Conservation (phyloP, 768 basidiomycete species). For the Russula dissimulans region DNA sequence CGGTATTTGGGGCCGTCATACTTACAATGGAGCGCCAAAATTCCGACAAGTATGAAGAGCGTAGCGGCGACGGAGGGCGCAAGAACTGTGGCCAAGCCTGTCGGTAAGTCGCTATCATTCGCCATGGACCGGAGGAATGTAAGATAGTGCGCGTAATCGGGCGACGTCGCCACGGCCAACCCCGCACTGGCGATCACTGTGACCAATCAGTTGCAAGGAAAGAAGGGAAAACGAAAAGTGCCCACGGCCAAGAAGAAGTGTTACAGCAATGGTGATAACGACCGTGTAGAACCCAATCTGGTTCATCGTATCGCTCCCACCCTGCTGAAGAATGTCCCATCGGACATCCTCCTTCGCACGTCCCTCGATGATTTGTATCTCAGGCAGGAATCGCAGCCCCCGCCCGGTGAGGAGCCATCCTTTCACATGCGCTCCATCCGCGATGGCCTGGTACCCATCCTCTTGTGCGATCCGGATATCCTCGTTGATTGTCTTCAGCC, state of each 20-base stretch:
- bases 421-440: constrained; percentile 56
- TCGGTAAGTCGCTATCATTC: constrained; percentile 39
- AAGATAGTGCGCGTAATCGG: constrained; percentile 63
- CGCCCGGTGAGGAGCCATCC: constrained; percentile 75
- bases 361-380: constrained; percentile 64
- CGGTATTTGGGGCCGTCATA: background rate
- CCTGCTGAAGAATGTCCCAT: constrained; percentile 63
- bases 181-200: constrained; percentile 65
- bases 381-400: constrained; percentile 53
- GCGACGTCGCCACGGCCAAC: constrained; percentile 56
- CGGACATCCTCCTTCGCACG: constrained; percentile 75
- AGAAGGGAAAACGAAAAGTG: constrained; percentile 15
- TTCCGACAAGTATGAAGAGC: constrained; percentile 47
- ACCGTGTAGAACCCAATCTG: constrained; percentile 48
- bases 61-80: constrained; percentile 56
- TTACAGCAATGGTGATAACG: constrained; percentile 37
- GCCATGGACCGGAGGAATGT: constrained; percentile 52
- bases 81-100: constrained; percentile 59
- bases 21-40: constrained; percentile 50
- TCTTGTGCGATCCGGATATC: constrained; percentile 65
- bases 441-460: constrained; percentile 61
- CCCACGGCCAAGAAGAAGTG: constrained; percentile 56
- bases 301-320: constrained; percentile 40
- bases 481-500: constrained; percentile 60
- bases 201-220: background rate